phyloP scores from a whole-genome alignment of 75 land plant genomes.

The Cryptomeria japonica region DNA sequence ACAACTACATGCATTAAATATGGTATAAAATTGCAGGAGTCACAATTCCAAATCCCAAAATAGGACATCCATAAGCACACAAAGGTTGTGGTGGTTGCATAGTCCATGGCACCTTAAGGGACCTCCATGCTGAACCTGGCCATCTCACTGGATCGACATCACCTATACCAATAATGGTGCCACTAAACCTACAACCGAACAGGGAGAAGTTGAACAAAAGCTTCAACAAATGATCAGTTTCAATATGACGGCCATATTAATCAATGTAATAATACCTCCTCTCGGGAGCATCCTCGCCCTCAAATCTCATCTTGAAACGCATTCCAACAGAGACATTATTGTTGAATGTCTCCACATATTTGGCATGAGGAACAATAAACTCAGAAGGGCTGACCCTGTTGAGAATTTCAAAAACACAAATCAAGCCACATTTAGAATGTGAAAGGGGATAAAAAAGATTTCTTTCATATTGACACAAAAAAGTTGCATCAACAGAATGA shows the following conservation, averaged over 20 bases:
- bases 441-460: background rate
- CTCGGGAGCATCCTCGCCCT: conserved; percentile 69
- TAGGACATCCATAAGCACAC: background rate
- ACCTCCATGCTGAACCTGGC: conserved; percentile 85
- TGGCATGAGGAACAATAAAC: conserved; percentile 54
- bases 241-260: conserved; percentile 23
- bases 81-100: background rate
- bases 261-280: conserved; percentile 33
- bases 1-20: background rate
- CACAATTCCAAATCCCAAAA: background rate
- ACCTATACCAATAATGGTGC: conserved; percentile 81
- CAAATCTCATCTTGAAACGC: conserved; percentile 80
- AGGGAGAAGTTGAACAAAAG: background rate
- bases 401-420: background rate
- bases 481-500: background rate
- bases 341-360: conserved; percentile 47
- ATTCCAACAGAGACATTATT: conserved; percentile 42
- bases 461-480: background rate
- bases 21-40: background rate
- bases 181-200: conserved; percentile 60
- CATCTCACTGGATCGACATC: conserved; percentile 78
- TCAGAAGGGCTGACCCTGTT: conserved; percentile 62
- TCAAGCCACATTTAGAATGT: background rate
- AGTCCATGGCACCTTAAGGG: conserved; percentile 55
- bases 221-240: background rate